These are phyloP conservation scores for Epicoccum nigrum DNA, from an alignment of 2,329 filamentous ascomycete genomes.

Conservation along the genomic window DNA sequence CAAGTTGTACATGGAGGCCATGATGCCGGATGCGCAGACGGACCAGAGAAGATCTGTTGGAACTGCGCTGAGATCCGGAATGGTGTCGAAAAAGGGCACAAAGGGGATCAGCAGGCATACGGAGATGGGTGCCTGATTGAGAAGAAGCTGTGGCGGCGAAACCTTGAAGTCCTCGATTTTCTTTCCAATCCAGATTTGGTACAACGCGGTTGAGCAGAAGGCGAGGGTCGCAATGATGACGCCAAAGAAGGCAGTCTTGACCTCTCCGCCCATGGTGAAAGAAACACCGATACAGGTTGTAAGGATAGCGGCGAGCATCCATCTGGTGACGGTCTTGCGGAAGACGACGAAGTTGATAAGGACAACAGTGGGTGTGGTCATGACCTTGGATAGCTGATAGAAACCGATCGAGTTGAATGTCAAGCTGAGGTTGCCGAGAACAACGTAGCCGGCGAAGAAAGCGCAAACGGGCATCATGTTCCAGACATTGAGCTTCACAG, in stretches of 20 bases:
- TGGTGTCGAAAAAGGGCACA: conserved; percentile 53
- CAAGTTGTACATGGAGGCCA: conserved; percentile 51
- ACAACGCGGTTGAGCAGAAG: conserved; percentile 54
- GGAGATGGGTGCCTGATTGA: conserved; percentile 55
- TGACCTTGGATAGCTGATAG: conserved; percentile 57
- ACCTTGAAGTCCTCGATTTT: conserved; percentile 56
- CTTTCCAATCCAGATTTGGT: conserved; percentile 58
- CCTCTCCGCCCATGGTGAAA: conserved; percentile 51
- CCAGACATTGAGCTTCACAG: conserved; percentile 51
- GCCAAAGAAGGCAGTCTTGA: conserved; percentile 50
- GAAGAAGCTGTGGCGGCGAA: conserved; percentile 52
- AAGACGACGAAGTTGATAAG: conserved; percentile 54
- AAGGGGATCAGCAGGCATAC: conserved; percentile 53
- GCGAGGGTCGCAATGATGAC: conserved; percentile 52
- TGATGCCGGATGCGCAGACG: conserved; percentile 51
- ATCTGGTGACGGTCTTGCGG: conserved; percentile 50
- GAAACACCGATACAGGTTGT: conserved; percentile 53
- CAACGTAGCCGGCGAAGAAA: conserved; percentile 56
- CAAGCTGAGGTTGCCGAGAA: conserved; percentile 55
- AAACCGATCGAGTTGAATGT: conserved; percentile 56
- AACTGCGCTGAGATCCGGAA: conserved; percentile 46
- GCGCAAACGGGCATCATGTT: conserved; percentile 55
- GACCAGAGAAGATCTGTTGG: conserved; percentile 50
- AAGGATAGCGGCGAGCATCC: conserved; percentile 51
- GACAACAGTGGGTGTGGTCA: conserved; percentile 56